Conservation (phyloP, 2,329 filamentous ascomycete species). For the Botrytis elliptica region DNA sequence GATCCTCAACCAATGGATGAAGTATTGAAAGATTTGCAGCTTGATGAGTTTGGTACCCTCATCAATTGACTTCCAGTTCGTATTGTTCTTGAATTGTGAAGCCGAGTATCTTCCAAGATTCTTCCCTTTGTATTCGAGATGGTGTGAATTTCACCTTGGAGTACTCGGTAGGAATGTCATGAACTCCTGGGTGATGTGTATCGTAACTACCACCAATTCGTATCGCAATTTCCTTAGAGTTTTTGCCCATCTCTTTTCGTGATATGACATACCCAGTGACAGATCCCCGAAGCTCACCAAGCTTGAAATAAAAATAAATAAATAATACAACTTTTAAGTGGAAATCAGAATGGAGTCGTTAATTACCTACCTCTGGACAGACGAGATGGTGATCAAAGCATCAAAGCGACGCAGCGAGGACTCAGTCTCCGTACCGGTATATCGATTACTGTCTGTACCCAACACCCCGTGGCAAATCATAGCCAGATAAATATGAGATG, state of each 20-base stretch:
- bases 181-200: not conserved
- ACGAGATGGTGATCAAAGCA: slow-evolving; percentile 2
- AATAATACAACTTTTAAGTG: not conserved
- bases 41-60: not conserved
- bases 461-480: not conserved
- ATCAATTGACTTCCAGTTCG: not conserved
- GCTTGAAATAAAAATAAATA: not conserved
- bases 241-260: not conserved
- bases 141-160: not conserved
- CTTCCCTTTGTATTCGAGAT: not conserved
- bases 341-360: not conserved
- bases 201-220: not conserved
- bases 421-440: not conserved
- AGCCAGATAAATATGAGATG: not conserved
- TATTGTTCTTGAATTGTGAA: not conserved
- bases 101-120: slow-evolving; percentile 8
- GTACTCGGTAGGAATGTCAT: not conserved
- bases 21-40: not conserved
- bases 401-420: not conserved
- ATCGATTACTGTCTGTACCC: not conserved
- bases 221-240: slow-evolving; percentile 8
- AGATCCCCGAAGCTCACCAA: not conserved
- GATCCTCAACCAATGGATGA: not conserved
- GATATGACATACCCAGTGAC: not conserved
- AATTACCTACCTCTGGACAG: not conserved